These are phyloP conservation scores for Pueraria montana DNA, from an alignment of 306 rosid genomes.

Conservation along the genomic window DNA sequence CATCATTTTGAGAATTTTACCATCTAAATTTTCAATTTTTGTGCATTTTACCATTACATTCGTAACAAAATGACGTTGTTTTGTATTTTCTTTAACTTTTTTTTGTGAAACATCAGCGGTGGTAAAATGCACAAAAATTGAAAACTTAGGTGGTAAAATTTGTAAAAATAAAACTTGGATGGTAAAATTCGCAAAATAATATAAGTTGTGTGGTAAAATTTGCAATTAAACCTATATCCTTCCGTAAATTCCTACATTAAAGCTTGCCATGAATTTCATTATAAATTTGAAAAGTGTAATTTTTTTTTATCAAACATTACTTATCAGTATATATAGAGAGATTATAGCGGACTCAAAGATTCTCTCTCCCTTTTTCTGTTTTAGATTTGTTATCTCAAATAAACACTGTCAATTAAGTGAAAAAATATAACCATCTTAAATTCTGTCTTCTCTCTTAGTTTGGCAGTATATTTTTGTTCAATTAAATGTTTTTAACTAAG, in stretches of 20 bases:
- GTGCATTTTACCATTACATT: too few species aligned
- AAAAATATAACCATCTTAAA: neutral
- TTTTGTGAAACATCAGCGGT: too few species aligned
- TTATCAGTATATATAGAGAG: neutral
- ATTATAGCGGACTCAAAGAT: neutral
- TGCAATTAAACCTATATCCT: too few species aligned
- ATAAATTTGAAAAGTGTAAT: neutral
- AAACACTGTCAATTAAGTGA: neutral
- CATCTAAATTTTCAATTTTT: too few species aligned
- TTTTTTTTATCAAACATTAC: neutral
- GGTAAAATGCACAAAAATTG: too few species aligned
- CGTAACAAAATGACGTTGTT: too few species aligned
- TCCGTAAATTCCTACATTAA: constrained; percentile 7
- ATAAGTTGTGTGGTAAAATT: too few species aligned
- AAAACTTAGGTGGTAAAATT: too few species aligned
- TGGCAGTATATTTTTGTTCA: neutral
- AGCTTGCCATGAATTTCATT: neutral
- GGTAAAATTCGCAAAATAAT: too few species aligned
- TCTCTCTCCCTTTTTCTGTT: neutral
- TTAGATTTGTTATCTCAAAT: neutral
- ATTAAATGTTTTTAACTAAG: neutral
- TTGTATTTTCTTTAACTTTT: too few species aligned
- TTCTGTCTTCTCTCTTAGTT: neutral
- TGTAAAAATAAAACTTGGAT: too few species aligned
- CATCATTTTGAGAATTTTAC: too few species aligned